Conservation (phyloP, 495 filamentous ascomycete species). For the Wilcoxina mikolae region DNA sequence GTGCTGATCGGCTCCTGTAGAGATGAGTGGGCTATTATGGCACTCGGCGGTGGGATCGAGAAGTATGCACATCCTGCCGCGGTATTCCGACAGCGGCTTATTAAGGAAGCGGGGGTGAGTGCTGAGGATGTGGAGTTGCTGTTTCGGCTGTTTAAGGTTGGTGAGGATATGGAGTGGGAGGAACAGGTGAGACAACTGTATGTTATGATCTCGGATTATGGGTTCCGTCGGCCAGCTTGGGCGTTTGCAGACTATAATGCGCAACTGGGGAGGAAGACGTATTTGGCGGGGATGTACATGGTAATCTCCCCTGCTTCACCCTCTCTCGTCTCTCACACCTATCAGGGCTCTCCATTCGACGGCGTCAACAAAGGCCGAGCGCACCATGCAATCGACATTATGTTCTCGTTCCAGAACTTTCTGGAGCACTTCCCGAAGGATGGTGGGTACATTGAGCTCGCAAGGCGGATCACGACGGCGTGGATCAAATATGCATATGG, state of each 20-base stretch:
- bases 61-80: background rate
- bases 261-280: background rate
- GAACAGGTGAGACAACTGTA: background rate
- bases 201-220: conserved; percentile 5
- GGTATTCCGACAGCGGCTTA: background rate
- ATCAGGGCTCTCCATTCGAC: background rate
- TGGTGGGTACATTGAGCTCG: conserved; percentile 9
- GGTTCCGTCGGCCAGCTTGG: conserved; percentile 2
- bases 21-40: conserved; percentile 7
- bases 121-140: background rate
- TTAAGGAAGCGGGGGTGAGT: background rate
- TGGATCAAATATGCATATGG: conserved; percentile 11
- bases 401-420: conserved; percentile 6
- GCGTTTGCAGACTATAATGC: conserved; percentile 2
- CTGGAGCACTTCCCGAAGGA: background rate
- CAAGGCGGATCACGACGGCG: background rate
- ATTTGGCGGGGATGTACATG: too few relatives aligned
- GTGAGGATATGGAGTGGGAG: background rate
- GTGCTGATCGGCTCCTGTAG: conserved; percentile 5
- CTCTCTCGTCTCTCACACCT: too few relatives aligned
- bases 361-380: conserved; percentile 4
- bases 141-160: background rate
- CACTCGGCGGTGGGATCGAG: conserved; percentile 4
- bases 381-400: conserved; percentile 8
- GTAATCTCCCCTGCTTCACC: too few relatives aligned